Evolutionary conservation across 1,284 basidiomycete species (phyloP), one percentile per base, ranked within the genome.

Genomic region (Trametes polyzona): DNA sequence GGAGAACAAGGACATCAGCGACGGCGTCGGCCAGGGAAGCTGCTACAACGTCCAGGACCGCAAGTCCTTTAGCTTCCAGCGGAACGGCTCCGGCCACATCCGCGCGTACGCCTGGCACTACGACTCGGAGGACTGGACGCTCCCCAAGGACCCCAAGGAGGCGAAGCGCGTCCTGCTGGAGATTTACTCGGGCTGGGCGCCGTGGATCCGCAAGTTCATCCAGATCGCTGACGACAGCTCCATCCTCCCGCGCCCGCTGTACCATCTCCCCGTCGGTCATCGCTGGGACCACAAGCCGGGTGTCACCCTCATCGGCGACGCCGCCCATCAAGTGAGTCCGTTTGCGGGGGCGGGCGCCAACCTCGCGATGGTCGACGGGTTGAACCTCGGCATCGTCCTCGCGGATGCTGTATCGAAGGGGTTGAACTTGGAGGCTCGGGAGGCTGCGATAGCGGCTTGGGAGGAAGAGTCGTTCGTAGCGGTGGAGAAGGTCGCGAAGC

Each of bases 281-380:
- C 47, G 48, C 16, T 57, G 59, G 59, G 33, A 32, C 17, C 55
- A 61, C 41, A 49, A 40, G 14, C 14, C 42, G 0, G 54, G 65
- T 2, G 53, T 61, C 29, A 69, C 69, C 21, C 53, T 76, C 14
- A 50, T 76, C 16, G 80, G 79, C 2, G 79, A 81, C 58, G 78
- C 79, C 5, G 79, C 79, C 8, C 80, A 82, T 58, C 63, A 78
- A 17, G 81, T 81, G 78, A 71, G 74, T 8, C 78, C 76, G 5
- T 79, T 74, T 56, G 73, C 73, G 0, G 78, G 79, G 1, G 76
- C 76, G 16, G 79, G 80, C 1, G 78, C 76, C 14, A 81, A 81
- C 52, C 67, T 67, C 14, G 70, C 68, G 17, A 67, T 72, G 63
- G 53, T 59, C 17, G 72, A 73, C 32, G 69, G 65, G 2, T 57